Evolutionary conservation across 306 rosid genomes (phyloP).

Genomic region (Bauhinia variegata): DNA sequence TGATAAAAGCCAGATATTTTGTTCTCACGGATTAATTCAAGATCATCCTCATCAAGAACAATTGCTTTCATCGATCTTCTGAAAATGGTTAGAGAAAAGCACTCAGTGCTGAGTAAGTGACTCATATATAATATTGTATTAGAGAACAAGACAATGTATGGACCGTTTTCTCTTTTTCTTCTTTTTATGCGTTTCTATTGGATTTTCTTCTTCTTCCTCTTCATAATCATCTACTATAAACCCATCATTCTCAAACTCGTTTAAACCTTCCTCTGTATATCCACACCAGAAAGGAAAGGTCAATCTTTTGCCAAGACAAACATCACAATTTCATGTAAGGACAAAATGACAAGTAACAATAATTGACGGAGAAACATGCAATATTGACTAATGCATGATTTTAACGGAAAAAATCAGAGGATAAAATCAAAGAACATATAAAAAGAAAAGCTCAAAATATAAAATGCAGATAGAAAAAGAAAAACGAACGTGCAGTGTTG

Average conservation of each 20-base stretch:
- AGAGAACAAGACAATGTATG: background rate
- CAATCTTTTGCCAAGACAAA: background rate
- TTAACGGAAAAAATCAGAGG: too few relatives aligned
- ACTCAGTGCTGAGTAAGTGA: conserved; percentile 5
- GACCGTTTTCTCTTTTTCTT: conserved; percentile 43
- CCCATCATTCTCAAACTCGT: conserved; percentile 49
- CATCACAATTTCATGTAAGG: conserved; percentile 1
- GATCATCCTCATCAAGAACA: conserved; percentile 53
- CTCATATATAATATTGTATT: conserved; percentile 26
- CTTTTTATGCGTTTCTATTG: conserved; percentile 19
- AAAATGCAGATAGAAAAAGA: background rate
- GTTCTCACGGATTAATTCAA: conserved; percentile 52
- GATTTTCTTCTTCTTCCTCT: conserved; percentile 35
- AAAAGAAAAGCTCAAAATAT: background rate
- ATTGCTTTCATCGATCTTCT: conserved; percentile 37
- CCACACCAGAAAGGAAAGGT: conserved; percentile 15
- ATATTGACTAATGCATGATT: background rate
- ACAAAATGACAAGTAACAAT: background rate
- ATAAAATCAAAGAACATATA: too few relatives aligned
- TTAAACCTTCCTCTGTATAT: conserved; percentile 44
- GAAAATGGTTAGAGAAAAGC: conserved; percentile 25
- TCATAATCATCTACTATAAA: conserved; percentile 40
- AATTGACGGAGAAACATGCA: background rate
- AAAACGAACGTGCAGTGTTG: background rate
- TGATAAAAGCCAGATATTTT: conserved; percentile 6